Percentiles rank a stretch among this genome's conserved stretches.
Conservation (phyloP, 1,284 basidiomycete species). For the Fomitopsis schrenkii region DNA sequence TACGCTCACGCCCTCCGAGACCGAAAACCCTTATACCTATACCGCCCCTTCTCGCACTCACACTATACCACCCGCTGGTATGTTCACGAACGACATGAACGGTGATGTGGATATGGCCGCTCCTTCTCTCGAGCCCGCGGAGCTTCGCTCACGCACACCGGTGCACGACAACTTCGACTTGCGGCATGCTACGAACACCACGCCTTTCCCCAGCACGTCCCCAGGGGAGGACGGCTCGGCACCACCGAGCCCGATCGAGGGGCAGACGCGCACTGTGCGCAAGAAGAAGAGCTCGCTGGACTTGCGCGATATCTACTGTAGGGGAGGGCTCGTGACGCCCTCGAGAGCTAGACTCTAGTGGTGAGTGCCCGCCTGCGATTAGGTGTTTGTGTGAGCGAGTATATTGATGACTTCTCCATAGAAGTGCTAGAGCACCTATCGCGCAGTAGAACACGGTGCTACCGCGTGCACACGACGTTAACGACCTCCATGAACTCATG, state of each 20-base stretch:
- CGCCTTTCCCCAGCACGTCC: background rate
- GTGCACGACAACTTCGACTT: background rate
- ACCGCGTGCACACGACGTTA: background rate
- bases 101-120: background rate
- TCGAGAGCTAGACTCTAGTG: background rate
- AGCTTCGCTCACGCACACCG: background rate
- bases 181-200: background rate
- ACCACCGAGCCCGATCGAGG: background rate
- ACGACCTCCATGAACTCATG: background rate
- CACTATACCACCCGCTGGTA: background rate
- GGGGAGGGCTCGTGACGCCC: slow-evolving; percentile 8
- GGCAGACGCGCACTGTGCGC: slow-evolving; percentile 25
- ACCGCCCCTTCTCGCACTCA: background rate
- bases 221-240: background rate
- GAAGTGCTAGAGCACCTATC: background rate
- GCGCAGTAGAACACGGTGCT: background rate
- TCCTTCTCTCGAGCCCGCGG: background rate
- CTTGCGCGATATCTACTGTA: slow-evolving; percentile 35
- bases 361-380: background rate
- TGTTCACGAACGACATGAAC: background rate
- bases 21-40: background rate
- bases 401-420: background rate
- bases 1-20: background rate
- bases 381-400: background rate
- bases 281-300: slow-evolving; percentile 41